phyloP scores from a whole-genome alignment of 257 asterid species.

The Rubia yunnanensis region DNA sequence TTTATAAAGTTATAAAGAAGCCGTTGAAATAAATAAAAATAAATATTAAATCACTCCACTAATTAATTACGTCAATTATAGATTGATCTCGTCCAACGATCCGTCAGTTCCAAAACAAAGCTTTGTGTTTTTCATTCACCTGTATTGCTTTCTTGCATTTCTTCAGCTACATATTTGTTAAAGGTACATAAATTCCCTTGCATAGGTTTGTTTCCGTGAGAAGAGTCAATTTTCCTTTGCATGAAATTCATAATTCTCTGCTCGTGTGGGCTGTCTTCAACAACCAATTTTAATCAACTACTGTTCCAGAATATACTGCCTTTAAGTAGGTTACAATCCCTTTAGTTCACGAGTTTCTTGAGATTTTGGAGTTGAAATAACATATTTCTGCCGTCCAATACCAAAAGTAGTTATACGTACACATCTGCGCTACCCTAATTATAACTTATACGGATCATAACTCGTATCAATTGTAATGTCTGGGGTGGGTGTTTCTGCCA shows the following conservation, averaged over 20 bases:
- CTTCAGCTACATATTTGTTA: neutral
- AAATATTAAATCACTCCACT: no score
- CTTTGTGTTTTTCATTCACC: no score
- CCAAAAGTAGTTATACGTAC: conserved; percentile 12
- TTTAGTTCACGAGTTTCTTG: conserved; percentile 52
- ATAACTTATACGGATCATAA: no score
- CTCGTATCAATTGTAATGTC: no score
- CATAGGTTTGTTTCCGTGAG: conserved; percentile 2
- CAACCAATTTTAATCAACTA: conserved; percentile 8
- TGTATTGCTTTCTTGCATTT: neutral
- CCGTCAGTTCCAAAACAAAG: no score
- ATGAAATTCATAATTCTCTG: conserved; percentile 48
- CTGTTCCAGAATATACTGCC: conserved; percentile 9
- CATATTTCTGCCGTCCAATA: conserved; percentile 26
- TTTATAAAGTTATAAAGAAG: no score
- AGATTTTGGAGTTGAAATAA: conserved; percentile 1
- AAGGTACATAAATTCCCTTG: neutral
- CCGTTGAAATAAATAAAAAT: no score
- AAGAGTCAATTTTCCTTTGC: conserved; percentile 13
- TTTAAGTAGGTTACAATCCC: conserved; percentile 20
- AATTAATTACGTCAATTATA: no score
- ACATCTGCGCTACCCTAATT: neutral
- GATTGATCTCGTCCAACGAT: no score
- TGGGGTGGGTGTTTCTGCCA: no score
- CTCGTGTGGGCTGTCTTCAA: conserved; percentile 54